Evolutionary conservation across 805 yeast genomes (phyloP), one percentile per base, ranked within the genome.

Genomic region (Ogataea sp.): DNA sequence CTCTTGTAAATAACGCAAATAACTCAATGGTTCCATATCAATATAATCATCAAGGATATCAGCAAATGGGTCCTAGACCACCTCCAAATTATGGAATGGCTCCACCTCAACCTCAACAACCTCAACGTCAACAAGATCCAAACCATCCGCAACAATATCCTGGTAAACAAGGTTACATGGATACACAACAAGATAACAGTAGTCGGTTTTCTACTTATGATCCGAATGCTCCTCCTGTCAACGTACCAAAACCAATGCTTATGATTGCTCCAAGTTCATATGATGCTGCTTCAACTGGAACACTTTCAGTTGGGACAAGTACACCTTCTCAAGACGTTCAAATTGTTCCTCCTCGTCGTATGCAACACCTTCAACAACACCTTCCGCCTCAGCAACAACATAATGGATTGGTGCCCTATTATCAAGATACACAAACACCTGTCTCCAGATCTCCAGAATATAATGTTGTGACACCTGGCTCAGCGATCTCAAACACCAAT

Each of bases 221-320:
- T 6, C 18, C 31, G 5, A 31, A 31, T 31, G 7, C 13, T 24
- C 9, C 20, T 10, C 14, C 23, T 30, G 13, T 10, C 6, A n/a
- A 30, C n/a, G n/a, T n/a, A 7, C 18, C 18, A 17, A 34, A 34
- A 24, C 46, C 44, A 17, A 24, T 37, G 34, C 39, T 45, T 32
- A 40, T 45, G 44, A 39, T 45, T 28, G 42, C 40, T n/a, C 38
- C 34, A 15, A 31, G 27, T 27, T 39, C 42, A 4, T 45, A 38
- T 32, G 38, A 36, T 20, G 23, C 21, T 17, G 3, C 9, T 20
- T 16, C 27, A 11, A 13, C 21, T 24, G n/a, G n/a, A n/a, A n/a
- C n/a, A n/a, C n/a, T n/a, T n/a, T n/a, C n/a, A n/a, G n/a, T n/a
- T n/a, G n/a, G n/a, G n/a, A n/a, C n/a, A n/a, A n/a, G n/a, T n/a